Evolutionary conservation across 345 rosid genomes (phyloP).

Genomic region (Euphorbia lathyris): DNA sequence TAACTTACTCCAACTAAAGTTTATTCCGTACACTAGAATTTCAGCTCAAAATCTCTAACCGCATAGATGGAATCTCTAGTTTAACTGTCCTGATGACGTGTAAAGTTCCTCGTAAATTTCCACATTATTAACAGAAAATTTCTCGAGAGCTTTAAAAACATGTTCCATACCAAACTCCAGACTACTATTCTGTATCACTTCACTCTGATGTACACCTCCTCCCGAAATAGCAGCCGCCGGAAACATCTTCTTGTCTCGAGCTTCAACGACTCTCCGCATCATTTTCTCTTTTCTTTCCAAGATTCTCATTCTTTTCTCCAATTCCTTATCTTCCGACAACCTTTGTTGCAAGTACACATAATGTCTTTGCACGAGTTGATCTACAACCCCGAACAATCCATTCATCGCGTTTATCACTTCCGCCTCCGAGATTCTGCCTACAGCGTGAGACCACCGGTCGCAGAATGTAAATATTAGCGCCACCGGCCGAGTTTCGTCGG

Average conservation of each 20-base stretch:
- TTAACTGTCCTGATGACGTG: background rate
- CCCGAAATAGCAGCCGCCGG: background rate
- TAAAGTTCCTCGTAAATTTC: slow-evolving; percentile 34
- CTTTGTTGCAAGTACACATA: slow-evolving; percentile 31
- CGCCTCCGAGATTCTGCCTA: slow-evolving; percentile 35
- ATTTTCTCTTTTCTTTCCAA: slow-evolving; percentile 44
- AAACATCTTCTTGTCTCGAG: slow-evolving; percentile 22
- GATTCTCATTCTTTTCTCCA: slow-evolving; percentile 37
- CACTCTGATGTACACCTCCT: slow-evolving; percentile 9
- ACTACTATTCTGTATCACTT: slow-evolving; percentile 8
- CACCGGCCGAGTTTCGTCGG: slow-evolving; percentile 32
- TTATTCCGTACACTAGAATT: too few species aligned
- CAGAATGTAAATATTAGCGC: slow-evolving; percentile 47
- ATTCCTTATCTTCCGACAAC: slow-evolving; percentile 33
- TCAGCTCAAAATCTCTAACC: too few species aligned
- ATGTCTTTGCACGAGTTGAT: slow-evolving; percentile 31
- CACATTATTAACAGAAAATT: slow-evolving; percentile 28
- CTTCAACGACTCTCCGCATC: slow-evolving; percentile 33
- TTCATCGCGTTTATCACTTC: slow-evolving; percentile 40
- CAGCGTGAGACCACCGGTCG: slow-evolving; percentile 47
- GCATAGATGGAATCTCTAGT: too few species aligned
- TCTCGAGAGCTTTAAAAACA: slow-evolving; percentile 39
- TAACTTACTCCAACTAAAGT: too few species aligned
- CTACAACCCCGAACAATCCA: slow-evolving; percentile 23
- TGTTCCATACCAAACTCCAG: slow-evolving; percentile 31